Percentiles rank a stretch among this genome's conserved stretches.
phyloP scores from a whole-genome alignment of 2,329 filamentous ascomycete species.

The Arthrobotrys pseudoclavata region DNA sequence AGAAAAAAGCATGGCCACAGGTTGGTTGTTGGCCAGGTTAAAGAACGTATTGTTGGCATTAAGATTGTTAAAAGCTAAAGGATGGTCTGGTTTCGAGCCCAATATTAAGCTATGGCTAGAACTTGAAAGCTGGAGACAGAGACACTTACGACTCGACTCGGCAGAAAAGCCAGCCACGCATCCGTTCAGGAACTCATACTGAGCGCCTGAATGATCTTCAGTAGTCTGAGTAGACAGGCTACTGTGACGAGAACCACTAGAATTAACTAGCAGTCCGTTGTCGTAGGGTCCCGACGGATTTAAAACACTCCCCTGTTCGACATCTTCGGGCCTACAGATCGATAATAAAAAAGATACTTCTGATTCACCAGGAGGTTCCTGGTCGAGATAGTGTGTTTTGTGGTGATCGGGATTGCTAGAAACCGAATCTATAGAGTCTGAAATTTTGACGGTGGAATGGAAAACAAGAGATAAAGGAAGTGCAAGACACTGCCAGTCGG shows the following conservation, averaged over 20 bases:
- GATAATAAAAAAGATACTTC: not conserved
- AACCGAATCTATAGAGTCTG: not conserved
- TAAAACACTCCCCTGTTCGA: constrained; percentile 39
- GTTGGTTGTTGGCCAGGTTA: not conserved
- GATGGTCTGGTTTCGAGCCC: not conserved
- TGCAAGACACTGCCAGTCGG: not conserved
- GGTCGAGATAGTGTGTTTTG: not conserved
- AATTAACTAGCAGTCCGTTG: constrained; percentile 27
- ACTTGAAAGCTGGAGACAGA: not conserved
- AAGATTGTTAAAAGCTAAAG: not conserved
- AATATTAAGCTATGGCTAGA: not conserved
- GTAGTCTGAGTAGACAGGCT: constrained; percentile 20
- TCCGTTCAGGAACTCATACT: constrained; percentile 18
- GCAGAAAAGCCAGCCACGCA: constrained; percentile 38
- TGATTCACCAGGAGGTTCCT: not conserved
- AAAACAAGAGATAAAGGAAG: not conserved
- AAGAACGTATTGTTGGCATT: not conserved
- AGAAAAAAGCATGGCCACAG: not conserved
- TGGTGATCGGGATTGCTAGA: not conserved
- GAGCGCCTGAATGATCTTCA: constrained; percentile 40
- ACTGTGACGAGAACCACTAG: constrained; percentile 50
- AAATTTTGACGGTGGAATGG: constrained; percentile 16
- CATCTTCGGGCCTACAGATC: constrained; percentile 31
- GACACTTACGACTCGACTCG: constrained; percentile 41
- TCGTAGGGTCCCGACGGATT: constrained; percentile 25